These are phyloP conservation scores for Zoysia japonica DNA, from an alignment of 176 grass and related monocot species.

Conservation along the genomic window DNA sequence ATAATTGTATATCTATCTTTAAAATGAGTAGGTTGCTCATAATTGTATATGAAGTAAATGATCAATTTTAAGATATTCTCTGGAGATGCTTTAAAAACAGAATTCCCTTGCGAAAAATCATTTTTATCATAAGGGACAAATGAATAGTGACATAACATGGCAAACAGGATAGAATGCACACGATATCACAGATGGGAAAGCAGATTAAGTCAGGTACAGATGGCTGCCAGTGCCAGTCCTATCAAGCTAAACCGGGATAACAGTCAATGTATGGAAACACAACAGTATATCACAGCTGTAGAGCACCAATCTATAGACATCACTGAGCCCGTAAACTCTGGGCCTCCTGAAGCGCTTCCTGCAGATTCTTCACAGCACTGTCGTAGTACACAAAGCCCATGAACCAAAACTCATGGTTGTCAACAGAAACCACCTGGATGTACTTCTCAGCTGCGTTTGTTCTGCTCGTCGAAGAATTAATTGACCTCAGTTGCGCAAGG, in stretches of 20 bases:
- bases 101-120: not conserved
- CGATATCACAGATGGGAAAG: slow-evolving; percentile 8
- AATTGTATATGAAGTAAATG: too few relatives aligned
- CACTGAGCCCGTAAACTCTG: slow-evolving; percentile 45
- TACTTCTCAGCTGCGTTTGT: slow-evolving; percentile 87
- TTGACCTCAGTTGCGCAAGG: slow-evolving; percentile 70
- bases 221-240: slow-evolving; percentile 7
- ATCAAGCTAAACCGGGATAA: slow-evolving; percentile 29
- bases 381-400: slow-evolving; percentile 98
- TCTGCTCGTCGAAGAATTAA: slow-evolving; percentile 67
- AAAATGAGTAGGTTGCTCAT: too few relatives aligned
- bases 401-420: slow-evolving; percentile 99
- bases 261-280: slow-evolving; percentile 10
- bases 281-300: slow-evolving; percentile 33
- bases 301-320: slow-evolving; percentile 35
- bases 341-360: slow-evolving; percentile 64
- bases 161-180: not conserved
- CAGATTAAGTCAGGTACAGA: slow-evolving; percentile 7
- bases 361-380: slow-evolving; percentile 74
- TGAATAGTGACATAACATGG: not conserved
- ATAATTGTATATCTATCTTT: too few relatives aligned
- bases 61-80: too few relatives aligned
- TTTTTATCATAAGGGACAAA: not conserved
- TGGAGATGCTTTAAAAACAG: not conserved
- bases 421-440: slow-evolving; percentile 83